Conservation (phyloP, 352 stramenopile genomes). For the Phytophthora multivora region DNA sequence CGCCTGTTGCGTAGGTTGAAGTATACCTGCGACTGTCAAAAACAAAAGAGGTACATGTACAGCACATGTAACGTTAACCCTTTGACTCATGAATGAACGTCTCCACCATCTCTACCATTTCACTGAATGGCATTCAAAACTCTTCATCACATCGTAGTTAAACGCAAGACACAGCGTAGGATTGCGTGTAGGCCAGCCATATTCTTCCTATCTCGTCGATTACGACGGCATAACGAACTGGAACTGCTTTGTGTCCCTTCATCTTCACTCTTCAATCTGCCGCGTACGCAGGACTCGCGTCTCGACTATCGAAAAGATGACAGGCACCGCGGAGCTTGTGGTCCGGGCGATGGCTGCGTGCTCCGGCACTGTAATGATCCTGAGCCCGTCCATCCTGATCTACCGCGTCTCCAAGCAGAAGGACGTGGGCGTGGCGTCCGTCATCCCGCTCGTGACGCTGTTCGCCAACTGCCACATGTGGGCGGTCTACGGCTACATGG, state of each 20-base stretch:
- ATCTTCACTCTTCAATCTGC: conserved; percentile 22
- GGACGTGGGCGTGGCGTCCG: conserved; percentile 45
- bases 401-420: conserved; percentile 38
- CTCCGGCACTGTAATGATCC: conserved; percentile 42
- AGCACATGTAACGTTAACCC: background rate
- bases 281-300: background rate
- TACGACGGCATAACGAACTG: conserved; percentile 4
- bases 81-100: background rate
- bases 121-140: background rate
- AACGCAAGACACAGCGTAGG: background rate
- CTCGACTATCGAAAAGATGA: conserved; percentile 25
- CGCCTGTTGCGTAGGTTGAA: conserved; percentile 22
- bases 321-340: conserved; percentile 25
- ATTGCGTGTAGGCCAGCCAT: background rate
- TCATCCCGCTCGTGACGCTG: conserved; percentile 58
- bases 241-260: conserved; percentile 9
- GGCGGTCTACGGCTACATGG: conserved; percentile 41
- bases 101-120: background rate
- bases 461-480: conserved; percentile 53
- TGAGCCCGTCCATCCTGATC: conserved; percentile 50
- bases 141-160: conserved; percentile 14
- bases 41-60: conserved; percentile 15
- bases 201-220: conserved; percentile 29
- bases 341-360: conserved; percentile 38
- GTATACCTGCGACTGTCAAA: conserved; percentile 19